Percentiles rank a stretch among this genome's conserved stretches.
Evolutionary conservation across 2,329 filamentous ascomycete species (phyloP).

Genomic region (Blastomyces silverae): DNA sequence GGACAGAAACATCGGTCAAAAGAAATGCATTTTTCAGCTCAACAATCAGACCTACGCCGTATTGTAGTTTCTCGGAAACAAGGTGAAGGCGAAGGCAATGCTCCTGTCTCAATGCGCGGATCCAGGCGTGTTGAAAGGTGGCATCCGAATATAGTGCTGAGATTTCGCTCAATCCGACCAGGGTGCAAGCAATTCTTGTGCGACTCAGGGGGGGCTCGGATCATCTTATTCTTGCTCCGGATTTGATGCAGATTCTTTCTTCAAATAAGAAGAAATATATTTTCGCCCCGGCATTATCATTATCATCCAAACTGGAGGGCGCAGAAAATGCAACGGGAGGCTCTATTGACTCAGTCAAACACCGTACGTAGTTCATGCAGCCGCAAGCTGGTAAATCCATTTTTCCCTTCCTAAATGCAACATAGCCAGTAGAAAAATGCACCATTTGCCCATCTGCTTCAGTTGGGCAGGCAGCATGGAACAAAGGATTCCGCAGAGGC

Average conservation of each 20-base stretch:
- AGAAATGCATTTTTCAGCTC: background rate
- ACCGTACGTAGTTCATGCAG: background rate
- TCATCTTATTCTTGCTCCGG: background rate
- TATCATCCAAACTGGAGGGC: conserved; percentile 1
- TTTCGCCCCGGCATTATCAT: background rate
- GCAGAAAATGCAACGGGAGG: background rate
- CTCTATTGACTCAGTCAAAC: background rate
- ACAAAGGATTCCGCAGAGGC: background rate
- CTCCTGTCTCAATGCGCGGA: background rate
- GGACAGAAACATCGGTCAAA: background rate
- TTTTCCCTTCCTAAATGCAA: background rate
- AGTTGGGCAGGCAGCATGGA: too few relatives aligned
- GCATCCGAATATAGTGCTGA: background rate
- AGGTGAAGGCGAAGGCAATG: background rate
- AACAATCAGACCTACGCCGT: background rate
- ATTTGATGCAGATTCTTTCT: conserved; percentile 1
- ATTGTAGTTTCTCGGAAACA: background rate
- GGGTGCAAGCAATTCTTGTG: background rate
- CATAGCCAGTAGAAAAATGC: conserved; percentile 1
- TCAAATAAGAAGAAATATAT: background rate
- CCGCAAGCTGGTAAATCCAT: background rate
- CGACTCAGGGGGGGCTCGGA: background rate
- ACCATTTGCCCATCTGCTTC: too few relatives aligned
- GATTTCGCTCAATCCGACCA: background rate
- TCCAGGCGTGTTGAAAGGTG: background rate